Conservation (phyloP, 2,329 filamentous ascomycete genomes). For the Trichoderma gracile region DNA sequence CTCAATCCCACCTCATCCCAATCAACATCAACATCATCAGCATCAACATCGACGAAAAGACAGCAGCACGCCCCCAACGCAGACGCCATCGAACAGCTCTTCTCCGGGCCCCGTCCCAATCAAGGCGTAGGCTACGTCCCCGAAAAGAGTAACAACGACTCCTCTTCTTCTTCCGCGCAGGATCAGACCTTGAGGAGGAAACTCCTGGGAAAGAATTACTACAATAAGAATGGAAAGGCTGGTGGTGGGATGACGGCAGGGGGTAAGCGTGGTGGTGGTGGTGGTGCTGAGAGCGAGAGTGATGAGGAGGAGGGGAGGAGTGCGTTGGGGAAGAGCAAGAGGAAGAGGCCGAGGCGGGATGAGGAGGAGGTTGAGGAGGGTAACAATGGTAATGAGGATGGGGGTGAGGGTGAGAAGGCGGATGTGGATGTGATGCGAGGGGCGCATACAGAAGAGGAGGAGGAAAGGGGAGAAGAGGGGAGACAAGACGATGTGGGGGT, state of each 20-base stretch:
- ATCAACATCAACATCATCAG: constrained; percentile 5
- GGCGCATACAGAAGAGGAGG: background rate
- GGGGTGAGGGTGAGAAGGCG: no score
- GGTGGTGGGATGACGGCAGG: background rate
- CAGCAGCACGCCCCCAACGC: constrained; percentile 5
- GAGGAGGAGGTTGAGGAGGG: background rate
- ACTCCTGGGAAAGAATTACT: constrained; percentile 32
- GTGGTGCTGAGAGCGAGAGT: constrained; percentile 40
- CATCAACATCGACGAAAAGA: constrained; percentile 7
- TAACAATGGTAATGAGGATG: background rate
- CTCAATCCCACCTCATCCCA: constrained; percentile 33
- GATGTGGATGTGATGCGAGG: no score
- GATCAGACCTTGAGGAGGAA: constrained; percentile 38
- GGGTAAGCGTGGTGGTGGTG: constrained; percentile 26
- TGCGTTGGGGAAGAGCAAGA: constrained; percentile 43
- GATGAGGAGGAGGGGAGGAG: constrained; percentile 43
- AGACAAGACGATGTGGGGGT: background rate
- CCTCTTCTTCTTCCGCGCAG: constrained; percentile 29
- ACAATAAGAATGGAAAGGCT: background rate
- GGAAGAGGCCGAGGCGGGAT: constrained; percentile 36
- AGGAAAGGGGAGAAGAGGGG: background rate
- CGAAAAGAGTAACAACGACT: constrained; percentile 28
- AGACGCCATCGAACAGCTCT: constrained; percentile 35
- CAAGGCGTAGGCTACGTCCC: constrained; percentile 46
- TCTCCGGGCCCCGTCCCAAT: constrained; percentile 36